phyloP scores from a whole-genome alignment of 1,284 basidiomycete genomes.

The Prillingera fragicola region DNA sequence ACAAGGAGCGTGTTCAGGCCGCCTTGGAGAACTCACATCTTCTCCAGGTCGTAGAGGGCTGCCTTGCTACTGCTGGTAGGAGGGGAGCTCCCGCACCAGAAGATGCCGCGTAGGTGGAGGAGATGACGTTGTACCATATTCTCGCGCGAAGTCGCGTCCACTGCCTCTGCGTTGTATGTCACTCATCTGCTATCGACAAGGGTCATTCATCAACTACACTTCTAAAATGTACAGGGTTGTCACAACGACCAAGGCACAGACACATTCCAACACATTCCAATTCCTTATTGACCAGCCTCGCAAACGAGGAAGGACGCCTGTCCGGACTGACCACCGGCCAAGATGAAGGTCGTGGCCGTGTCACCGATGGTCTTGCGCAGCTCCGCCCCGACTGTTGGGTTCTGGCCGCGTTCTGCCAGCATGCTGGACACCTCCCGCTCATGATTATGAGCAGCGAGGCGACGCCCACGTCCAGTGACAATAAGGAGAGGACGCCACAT shows the following conservation, averaged over 20 bases:
- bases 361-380: constrained; percentile 76
- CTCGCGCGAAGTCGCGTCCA: no score
- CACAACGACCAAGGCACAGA: no score
- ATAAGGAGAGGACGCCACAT: constrained; percentile 55
- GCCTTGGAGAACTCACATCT: constrained; percentile 88
- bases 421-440: constrained; percentile 59
- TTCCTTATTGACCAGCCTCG: constrained; percentile 55
- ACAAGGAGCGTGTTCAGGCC: constrained; percentile 96
- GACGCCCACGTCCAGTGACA: constrained; percentile 64
- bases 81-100: constrained; percentile 29
- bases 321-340: constrained; percentile 52
- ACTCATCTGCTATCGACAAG: no score
- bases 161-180: no score
- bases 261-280: no score
- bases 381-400: constrained; percentile 54
- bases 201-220: no score
- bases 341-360: constrained; percentile 65
- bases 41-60: constrained; percentile 82
- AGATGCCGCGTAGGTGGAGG: no score
- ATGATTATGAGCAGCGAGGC: constrained; percentile 59
- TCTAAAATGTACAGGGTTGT: no score
- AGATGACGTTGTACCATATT: no score
- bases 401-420: constrained; percentile 57
- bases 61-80: constrained; percentile 57
- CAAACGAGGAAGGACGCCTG: constrained; percentile 63